Base-by-base conservation (phyloP, 352 stramenopile genomes). In the Phytophthora sansomeana region DNA sequence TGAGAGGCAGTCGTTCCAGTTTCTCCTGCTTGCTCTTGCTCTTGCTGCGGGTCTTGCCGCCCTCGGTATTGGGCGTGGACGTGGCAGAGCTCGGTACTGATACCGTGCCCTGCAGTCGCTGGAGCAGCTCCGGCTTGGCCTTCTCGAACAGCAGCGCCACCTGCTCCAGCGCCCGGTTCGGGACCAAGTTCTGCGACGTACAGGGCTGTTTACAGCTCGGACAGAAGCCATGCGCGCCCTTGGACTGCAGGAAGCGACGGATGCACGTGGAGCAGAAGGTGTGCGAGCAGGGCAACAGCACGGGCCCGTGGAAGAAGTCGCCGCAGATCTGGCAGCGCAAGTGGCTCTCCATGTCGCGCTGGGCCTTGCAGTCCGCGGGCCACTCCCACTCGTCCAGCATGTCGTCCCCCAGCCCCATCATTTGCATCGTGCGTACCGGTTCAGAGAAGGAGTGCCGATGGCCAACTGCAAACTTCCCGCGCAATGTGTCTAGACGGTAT, bases 191-290 rank as follows among this genome's bases (percentile, higher is more conserved):
- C 3, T 77, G 48, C 4, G 78, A 58, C 14, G 67, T 66, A 38
- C 85, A 94, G 41, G 81, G 70, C 52, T 83, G 74, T 74, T 96
- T 96, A 53, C 87, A 96, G 42, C 92, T 78, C 11, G 87, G 87
- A 63, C 87, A 96, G 72, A 74, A 92, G 19, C 83, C 80, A n/a
- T 84, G 71, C 17, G 84, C 80, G 29, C 81, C 84, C 52, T 83
- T 81, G 35, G 71, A 80, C 67, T 94, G 84, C 58, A 96, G 61
- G 60, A 91, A 93, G 50, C 85, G 84, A 32, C 87, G 84, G 48
- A 96, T 81, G 41, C 87, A 96, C 52, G 92, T 78, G 46, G 85
- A 94, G 76, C 87, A 96, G 63, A 96, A 96, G 36, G 80, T 85
- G 62, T 96, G 87, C 21, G 82, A 89, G 50, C 85, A 94, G 11